Base-by-base conservation (phyloP, 495 filamentous ascomycete species). In the Xylaria sp. region DNA sequence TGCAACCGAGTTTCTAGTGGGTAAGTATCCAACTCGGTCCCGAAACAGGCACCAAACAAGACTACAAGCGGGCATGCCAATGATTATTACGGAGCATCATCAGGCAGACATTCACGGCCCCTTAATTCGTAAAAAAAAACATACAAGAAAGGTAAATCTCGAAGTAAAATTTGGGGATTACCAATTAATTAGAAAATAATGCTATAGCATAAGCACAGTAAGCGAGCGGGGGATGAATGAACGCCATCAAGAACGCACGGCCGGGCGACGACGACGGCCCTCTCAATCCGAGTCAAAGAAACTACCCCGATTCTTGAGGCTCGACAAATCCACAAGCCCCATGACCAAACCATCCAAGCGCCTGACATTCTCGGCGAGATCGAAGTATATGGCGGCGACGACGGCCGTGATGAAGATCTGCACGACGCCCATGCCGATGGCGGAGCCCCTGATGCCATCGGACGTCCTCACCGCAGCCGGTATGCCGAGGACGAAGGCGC, bases 201-300 rank as follows among this genome's bases (percentile, higher is more conserved):
- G 1, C 41, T 15, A 26, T 31, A 40, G 35, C 21, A n/a, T n/a
- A n/a, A n/a, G n/a, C n/a, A n/a, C n/a, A 40, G 44, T 8, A 59
- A 67, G 64, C 64, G 48, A 67, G 48, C 64, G 31, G 11, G 8
- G 3, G 8, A 37, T 8, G 35, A 17, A 53, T 55, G 21, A 19
- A 11, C 26, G 5, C 15, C 40, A 8, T 63, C 12, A 19, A 63
- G 61, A 11, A 9, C 7, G 41, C 35, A 55, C 24, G n/a, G 40
- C 11, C 40, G 35, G n/a, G 33, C 6, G 44, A 33, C n/a, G n/a
- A 8, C 44, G 41, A 15, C n/a, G 31, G 29, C 41, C 63, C 3
- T 41, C 19, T 79, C 53, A 85, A 67, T 85, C 82, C n/a, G 75
- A 73, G 65, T 85, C 83, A 71, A 86, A 86, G 67, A 83, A 84